Percentiles rank a stretch among this genome's conserved stretches.
Evolutionary conservation across 208 protist genomes (phyloP).

Genomic region (Trypanosoma cruzi): DNA sequence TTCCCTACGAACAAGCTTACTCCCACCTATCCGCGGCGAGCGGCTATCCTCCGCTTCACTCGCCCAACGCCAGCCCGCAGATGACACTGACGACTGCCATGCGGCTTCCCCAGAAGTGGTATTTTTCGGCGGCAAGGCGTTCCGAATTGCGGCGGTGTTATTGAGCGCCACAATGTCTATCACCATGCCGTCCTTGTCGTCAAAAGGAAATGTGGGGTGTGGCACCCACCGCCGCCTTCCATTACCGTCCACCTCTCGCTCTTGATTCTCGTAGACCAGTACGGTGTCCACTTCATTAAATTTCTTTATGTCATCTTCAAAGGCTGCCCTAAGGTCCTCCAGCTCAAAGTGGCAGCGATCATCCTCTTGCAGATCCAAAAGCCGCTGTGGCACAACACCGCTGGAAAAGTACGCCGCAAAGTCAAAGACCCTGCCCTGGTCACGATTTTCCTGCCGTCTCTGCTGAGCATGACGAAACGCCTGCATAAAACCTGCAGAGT

Average conservation of each 20-base stretch:
- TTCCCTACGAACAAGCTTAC: constrained; percentile 40
- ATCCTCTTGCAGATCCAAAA: constrained; percentile 65
- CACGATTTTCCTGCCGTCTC: constrained; percentile 13
- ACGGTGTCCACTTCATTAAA: constrained; percentile 38
- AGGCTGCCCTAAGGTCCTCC: constrained; percentile 45
- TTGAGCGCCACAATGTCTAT: constrained; percentile 54
- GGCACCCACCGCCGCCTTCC: constrained; percentile 36
- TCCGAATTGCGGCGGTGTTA: constrained; percentile 3
- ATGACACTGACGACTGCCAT: not conserved
- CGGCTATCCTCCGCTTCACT: constrained; percentile 12
- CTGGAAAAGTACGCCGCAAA: constrained; percentile 50
- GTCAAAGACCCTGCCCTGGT: constrained; percentile 37
- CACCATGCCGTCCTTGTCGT: constrained; percentile 44
- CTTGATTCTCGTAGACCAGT: constrained; percentile 60
- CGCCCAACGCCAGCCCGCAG: constrained; percentile 58
- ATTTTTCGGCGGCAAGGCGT: not conserved
- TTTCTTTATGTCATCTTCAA: constrained; percentile 36
- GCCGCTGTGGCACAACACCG: constrained; percentile 40
- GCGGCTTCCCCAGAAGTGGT: not conserved
- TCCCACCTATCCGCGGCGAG: constrained; percentile 2
- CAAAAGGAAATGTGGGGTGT: constrained; percentile 63
- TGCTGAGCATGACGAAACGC: constrained; percentile 23
- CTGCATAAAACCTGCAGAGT: constrained; percentile 51
- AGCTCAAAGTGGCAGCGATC: constrained; percentile 68
- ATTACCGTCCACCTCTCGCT: constrained; percentile 19